These are phyloP conservation scores for Beauveria brongniartii DNA, from an alignment of 2,329 filamentous ascomycete genomes.

Conservation along the genomic window DNA sequence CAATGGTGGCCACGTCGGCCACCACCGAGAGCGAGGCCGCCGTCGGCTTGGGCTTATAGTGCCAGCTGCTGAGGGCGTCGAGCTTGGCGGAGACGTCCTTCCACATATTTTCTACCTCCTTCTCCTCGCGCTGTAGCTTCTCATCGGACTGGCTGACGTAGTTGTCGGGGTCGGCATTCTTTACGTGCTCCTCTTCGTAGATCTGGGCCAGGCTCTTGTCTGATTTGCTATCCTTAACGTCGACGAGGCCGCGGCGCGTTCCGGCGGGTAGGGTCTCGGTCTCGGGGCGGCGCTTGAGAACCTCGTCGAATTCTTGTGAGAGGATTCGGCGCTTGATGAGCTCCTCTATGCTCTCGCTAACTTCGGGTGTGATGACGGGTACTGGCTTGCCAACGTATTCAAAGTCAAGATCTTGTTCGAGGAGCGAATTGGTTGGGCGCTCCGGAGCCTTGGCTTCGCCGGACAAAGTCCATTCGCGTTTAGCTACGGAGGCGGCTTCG, in stretches of 20 bases:
- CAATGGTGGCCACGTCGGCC: conserved; percentile 80
- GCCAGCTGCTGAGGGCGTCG: conserved; percentile 85
- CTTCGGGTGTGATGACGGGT: conserved; percentile 84
- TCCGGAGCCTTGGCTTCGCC: conserved; percentile 81
- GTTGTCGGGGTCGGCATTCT: conserved; percentile 64
- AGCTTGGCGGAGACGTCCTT: conserved; percentile 70
- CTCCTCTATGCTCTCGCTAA: conserved; percentile 85
- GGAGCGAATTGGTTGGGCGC: conserved; percentile 80
- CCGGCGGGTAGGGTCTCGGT: conserved; percentile 52
- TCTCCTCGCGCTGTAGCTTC: conserved; percentile 72
- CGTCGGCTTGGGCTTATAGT: conserved; percentile 85
- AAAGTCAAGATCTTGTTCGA: conserved; percentile 93
- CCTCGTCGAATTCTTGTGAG: conserved; percentile 84
- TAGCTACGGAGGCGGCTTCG: conserved; percentile 80
- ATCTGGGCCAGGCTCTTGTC: conserved; percentile 82
- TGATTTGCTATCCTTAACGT: conserved; percentile 81
- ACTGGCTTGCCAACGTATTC: conserved; percentile 92
- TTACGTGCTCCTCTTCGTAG: conserved; percentile 88
- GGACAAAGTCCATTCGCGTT: conserved; percentile 81
- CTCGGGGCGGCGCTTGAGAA: conserved; percentile 73
- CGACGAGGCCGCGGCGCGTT: conserved; percentile 63
- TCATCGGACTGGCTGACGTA: conserved; percentile 78
- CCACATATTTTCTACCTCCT: conserved; percentile 78
- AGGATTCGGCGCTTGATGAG: conserved; percentile 92
- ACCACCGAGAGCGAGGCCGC: conserved; percentile 79